A percentile compares a stretch with the other conserved stretches of the same genome.
Evolutionary conservation across 2,329 filamentous ascomycete species (phyloP).

Genomic region (Davidsoniella australis): DNA sequence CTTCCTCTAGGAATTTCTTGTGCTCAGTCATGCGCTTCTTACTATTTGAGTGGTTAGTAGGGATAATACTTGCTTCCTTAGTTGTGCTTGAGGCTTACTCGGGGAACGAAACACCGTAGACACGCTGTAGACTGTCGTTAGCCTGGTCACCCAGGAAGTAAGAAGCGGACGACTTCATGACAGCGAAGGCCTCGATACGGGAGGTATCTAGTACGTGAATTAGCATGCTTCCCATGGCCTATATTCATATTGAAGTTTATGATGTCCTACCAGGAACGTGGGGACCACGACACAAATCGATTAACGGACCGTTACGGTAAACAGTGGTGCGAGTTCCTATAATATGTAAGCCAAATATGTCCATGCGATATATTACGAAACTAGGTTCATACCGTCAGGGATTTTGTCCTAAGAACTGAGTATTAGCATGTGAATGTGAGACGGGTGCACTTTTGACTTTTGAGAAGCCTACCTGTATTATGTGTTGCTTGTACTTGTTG

Average conservation of each 20-base stretch:
- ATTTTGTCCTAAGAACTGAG: slow-evolving; percentile 51
- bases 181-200: slow-evolving; percentile 84
- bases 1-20: slow-evolving; percentile 89
- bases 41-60: slow-evolving; percentile 14
- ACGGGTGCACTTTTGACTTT: too few species aligned
- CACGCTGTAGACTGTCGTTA: slow-evolving; percentile 90
- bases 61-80: not conserved
- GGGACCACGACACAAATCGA: slow-evolving; percentile 88
- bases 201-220: slow-evolving; percentile 44
- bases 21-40: slow-evolving; percentile 91
- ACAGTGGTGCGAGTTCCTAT: slow-evolving; percentile 56
- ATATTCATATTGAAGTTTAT: not conserved
- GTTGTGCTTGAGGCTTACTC: slow-evolving; percentile 5
- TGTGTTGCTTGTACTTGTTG: slow-evolving; percentile 97
- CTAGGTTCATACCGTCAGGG: slow-evolving; percentile 44
- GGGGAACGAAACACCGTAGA: slow-evolving; percentile 82
- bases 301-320: slow-evolving; percentile 82
- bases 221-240: not conserved
- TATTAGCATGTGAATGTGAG: slow-evolving; percentile 2
- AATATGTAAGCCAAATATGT: not conserved
- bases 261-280: slow-evolving; percentile 51
- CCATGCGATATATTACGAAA: slow-evolving; percentile 19
- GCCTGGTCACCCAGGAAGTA: slow-evolving; percentile 72
- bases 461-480: slow-evolving; percentile 41
- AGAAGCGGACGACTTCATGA: slow-evolving; percentile 62